phyloP scores from a whole-genome alignment of 2,329 filamentous ascomycete genomes.

The Fusarium acutatum region DNA sequence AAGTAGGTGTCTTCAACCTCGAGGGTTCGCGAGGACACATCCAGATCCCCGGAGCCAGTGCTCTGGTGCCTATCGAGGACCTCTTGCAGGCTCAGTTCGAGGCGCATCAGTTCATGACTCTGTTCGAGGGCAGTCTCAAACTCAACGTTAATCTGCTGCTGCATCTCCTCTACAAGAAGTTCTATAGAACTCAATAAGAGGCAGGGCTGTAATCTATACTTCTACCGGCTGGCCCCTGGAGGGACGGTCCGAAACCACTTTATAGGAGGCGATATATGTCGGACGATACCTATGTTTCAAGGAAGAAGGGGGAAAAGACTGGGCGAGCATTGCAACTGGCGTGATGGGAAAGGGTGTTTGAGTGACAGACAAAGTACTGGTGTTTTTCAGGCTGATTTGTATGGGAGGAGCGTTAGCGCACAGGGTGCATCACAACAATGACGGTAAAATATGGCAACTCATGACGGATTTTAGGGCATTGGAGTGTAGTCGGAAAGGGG shows the following conservation, averaged over 20 bases:
- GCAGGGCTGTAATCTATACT: constrained; percentile 6
- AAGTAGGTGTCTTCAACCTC: constrained; percentile 92
- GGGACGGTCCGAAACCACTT: constrained; percentile 18
- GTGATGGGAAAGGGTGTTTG: constrained; percentile 33
- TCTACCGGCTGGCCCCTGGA: constrained; percentile 21
- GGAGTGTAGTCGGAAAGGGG: constrained; percentile 28
- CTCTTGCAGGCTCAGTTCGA: constrained; percentile 97
- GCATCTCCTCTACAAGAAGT: constrained; percentile 98
- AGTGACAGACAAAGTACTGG: constrained; percentile 24
- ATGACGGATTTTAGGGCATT: constrained; percentile 31
- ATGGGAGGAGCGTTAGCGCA: constrained; percentile 24
- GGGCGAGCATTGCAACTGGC: constrained; percentile 39
- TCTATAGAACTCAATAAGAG: constrained; percentile 77
- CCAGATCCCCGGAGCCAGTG: constrained; percentile 93
- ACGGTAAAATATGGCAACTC: constrained; percentile 34
- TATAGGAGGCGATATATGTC: constrained; percentile 14
- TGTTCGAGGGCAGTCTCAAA: constrained; percentile 86
- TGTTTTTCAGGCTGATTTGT: constrained; percentile 41
- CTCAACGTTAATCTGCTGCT: constrained; percentile 97
- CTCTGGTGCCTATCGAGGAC: constrained; percentile 89
- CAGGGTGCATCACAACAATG: constrained; percentile 30
- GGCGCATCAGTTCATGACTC: constrained; percentile 92
- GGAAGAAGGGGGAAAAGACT: constrained; percentile 22
- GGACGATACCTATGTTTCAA: constrained; percentile 27
- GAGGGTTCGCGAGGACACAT: constrained; percentile 92